Evolutionary conservation across 2,329 filamentous ascomycete genomes (phyloP).

Genomic region (Penicillium sp.): DNA sequence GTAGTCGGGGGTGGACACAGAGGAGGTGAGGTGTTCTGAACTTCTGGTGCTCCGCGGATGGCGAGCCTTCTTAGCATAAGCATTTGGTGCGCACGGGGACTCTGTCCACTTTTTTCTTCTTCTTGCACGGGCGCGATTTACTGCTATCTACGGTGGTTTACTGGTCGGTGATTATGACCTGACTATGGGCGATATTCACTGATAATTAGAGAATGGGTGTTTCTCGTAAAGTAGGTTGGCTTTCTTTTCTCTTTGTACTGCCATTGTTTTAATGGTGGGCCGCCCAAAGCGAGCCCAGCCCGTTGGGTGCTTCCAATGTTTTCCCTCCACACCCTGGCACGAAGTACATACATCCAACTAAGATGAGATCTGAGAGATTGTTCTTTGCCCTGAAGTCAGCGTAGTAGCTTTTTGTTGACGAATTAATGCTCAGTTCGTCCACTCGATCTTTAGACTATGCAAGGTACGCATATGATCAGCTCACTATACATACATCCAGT

Average conservation of each 20-base stretch:
- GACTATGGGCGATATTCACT: background rate
- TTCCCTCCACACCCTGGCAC: background rate
- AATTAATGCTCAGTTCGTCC: too few relatives aligned
- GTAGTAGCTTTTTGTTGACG: background rate
- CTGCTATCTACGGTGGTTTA: background rate
- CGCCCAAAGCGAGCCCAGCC: background rate
- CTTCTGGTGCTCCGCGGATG: conserved; percentile 11
- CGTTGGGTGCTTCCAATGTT: background rate
- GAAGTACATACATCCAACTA: background rate
- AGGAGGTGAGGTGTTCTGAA: conserved; percentile 1
- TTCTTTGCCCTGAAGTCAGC: background rate
- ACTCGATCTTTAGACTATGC: background rate
- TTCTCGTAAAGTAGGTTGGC: background rate
- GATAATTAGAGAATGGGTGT: background rate
- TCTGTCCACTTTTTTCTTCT: conserved; percentile 14
- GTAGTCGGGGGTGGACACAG: conserved; percentile 1
- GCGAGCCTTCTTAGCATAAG: conserved; percentile 19
- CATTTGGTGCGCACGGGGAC: conserved; percentile 20
- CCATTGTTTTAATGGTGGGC: background rate
- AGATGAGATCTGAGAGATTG: background rate
- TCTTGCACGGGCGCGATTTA: background rate
- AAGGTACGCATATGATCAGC: conserved; percentile 1
- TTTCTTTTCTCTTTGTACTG: background rate
- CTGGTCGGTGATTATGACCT: background rate
- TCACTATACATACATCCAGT: background rate